These are phyloP conservation scores for Prunus mira DNA, from an alignment of 306 rosid species.

Conservation along the genomic window DNA sequence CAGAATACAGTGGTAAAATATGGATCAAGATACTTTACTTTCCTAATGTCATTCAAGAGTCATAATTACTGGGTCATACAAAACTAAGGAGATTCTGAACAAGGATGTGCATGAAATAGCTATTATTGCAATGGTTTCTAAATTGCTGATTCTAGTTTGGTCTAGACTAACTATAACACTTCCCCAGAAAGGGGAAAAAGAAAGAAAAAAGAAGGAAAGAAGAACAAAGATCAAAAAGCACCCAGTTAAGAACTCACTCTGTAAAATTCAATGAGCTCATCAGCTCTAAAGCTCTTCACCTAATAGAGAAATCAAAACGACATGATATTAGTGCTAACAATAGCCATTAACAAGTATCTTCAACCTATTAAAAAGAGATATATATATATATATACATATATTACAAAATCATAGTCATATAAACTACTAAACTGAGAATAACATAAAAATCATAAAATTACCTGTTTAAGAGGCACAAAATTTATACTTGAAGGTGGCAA, in stretches of 20 bases:
- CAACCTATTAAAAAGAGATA: neutral
- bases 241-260: slow-evolving; percentile 53
- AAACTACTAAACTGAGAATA: neutral
- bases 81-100: neutral
- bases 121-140: neutral
- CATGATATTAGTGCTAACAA: slow-evolving; percentile 14
- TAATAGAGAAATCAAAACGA: slow-evolving; percentile 19
- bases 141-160: neutral
- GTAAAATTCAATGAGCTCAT: slow-evolving; percentile 88
- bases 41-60: neutral
- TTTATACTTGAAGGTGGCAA: slow-evolving; percentile 72
- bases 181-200: neutral
- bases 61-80: neutral
- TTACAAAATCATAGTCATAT: neutral
- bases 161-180: neutral
- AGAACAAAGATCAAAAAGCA: neutral
- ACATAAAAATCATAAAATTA: slow-evolving; percentile 14
- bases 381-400: neutral
- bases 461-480: slow-evolving; percentile 90
- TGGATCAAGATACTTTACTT: slow-evolving; percentile 23
- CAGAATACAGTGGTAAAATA: slow-evolving; percentile 22
- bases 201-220: neutral
- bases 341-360: neutral
- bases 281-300: slow-evolving; percentile 80
- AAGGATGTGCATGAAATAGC: neutral